A percentile compares a stretch with the other conserved stretches of the same genome.
Conservation (phyloP, 306 rosid genomes). For the Biancaea sappan region DNA sequence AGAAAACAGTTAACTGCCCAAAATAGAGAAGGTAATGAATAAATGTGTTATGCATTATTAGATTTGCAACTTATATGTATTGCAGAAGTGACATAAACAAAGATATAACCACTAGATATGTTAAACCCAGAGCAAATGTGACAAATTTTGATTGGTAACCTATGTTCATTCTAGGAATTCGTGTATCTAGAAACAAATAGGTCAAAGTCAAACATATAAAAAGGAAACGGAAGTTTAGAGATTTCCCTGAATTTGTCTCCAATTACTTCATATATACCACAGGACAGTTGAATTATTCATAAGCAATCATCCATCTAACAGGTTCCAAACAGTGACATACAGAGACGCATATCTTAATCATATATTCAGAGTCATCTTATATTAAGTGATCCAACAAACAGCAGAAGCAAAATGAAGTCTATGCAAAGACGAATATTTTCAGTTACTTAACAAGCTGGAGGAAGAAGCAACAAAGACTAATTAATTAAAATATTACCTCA, state of each 20-base stretch:
- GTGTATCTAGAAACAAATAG: conserved; percentile 9
- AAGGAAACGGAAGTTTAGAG: not conserved
- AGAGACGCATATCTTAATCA: not conserved
- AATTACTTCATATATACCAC: conserved; percentile 2
- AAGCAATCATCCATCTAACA: not conserved
- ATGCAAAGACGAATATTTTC: not conserved
- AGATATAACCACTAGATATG: not conserved
- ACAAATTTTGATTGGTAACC: not conserved
- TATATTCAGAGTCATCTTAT: not conserved
- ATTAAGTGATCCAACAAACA: not conserved
- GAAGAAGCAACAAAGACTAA: not conserved
- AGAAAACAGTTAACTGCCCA: conserved; percentile 24
- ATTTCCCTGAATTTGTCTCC: not conserved
- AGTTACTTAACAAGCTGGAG: not conserved
- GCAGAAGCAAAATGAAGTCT: not conserved
- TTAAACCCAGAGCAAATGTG: conserved; percentile 1
- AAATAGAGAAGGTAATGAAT: not conserved
- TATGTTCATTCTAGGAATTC: conserved; percentile 15
- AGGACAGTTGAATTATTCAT: not conserved
- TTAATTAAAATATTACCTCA: conserved; percentile 55
- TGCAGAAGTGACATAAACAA: conserved; percentile 12
- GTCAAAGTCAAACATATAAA: conserved; percentile 1
- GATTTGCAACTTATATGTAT: conserved; percentile 14
- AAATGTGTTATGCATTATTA: not conserved
- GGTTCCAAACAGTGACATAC: conserved; percentile 10